phyloP scores from a whole-genome alignment of 2,329 filamentous ascomycete genomes.

The Meredithiella fracta region DNA sequence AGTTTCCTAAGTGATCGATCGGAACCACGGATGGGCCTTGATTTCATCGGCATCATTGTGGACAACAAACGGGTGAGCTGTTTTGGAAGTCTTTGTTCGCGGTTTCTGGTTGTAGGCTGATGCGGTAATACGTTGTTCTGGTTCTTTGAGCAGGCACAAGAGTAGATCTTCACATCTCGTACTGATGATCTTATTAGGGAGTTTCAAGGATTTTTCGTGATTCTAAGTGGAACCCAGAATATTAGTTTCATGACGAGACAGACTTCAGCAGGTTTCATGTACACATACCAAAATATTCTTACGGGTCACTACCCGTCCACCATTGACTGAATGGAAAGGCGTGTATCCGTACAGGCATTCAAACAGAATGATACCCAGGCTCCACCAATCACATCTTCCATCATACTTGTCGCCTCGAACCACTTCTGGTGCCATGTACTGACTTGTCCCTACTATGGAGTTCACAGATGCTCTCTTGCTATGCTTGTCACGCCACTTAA shows the following conservation, averaged over 20 bases:
- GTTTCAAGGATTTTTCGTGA: conserved; percentile 52
- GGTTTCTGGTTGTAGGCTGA: conserved; percentile 56
- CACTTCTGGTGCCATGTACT: conserved; percentile 97
- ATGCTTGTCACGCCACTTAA: conserved; percentile 53
- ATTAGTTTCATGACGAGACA: background rate
- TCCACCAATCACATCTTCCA: conserved; percentile 93
- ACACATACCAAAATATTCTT: conserved; percentile 54
- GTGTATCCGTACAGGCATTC: conserved; percentile 89
- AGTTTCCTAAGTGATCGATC: conserved; percentile 58
- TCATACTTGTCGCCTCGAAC: conserved; percentile 71
- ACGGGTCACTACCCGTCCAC: conserved; percentile 59
- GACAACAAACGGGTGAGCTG: conserved; percentile 38
- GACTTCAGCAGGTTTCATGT: conserved; percentile 22
- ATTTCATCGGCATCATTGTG: conserved; percentile 76
- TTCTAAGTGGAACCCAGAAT: conserved; percentile 32
- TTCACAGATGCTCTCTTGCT: conserved; percentile 58
- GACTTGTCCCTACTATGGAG: conserved; percentile 85
- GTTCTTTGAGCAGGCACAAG: conserved; percentile 52
- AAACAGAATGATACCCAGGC: conserved; percentile 82
- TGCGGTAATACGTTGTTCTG: conserved; percentile 60
- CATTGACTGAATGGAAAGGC: conserved; percentile 69
- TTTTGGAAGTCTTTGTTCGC: conserved; percentile 17
- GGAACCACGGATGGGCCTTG: conserved; percentile 77
- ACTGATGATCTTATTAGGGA: conserved; percentile 52
- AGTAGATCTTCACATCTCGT: conserved; percentile 64